Evolutionary conservation across 2,329 filamentous ascomycete genomes (phyloP).

Genomic region (Myrmaecium sp.): DNA sequence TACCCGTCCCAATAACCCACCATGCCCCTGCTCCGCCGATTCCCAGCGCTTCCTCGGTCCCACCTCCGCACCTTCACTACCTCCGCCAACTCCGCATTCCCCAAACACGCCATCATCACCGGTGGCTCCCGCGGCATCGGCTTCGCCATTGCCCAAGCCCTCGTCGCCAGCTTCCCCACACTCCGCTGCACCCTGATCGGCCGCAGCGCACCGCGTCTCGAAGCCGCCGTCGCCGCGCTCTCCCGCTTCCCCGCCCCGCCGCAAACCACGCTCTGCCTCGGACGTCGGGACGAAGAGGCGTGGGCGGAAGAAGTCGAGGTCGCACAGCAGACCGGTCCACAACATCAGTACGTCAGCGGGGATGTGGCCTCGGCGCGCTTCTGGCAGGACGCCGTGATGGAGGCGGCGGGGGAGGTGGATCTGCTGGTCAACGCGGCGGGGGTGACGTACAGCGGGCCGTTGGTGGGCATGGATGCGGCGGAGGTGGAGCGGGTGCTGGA

Average conservation of each 20-base stretch:
- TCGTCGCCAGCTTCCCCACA: slow-evolving; percentile 13
- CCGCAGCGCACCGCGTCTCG: slow-evolving; percentile 11
- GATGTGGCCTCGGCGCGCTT: slow-evolving; percentile 11
- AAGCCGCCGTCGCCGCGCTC: slow-evolving; percentile 11
- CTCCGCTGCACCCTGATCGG: slow-evolving; percentile 16
- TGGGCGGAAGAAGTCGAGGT: too few species aligned
- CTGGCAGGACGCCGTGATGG: slow-evolving; percentile 8
- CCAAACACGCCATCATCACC: slow-evolving; percentile 21
- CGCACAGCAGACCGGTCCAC: too few species aligned
- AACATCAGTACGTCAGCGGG: slow-evolving; percentile 13
- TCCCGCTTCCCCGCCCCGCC: slow-evolving; percentile 4
- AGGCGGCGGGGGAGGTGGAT: slow-evolving; percentile 7
- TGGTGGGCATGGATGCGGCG: slow-evolving; percentile 36
- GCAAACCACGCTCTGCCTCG: background rate
- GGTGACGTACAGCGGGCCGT: slow-evolving; percentile 45
- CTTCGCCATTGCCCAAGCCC: slow-evolving; percentile 17
- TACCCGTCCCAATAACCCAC: too few species aligned
- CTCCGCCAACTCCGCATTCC: too few species aligned
- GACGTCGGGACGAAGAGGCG: too few species aligned
- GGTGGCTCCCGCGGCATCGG: slow-evolving; percentile 23
- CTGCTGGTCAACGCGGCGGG: slow-evolving; percentile 71
- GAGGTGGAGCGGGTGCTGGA: slow-evolving; percentile 42
- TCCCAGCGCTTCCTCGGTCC: too few species aligned
- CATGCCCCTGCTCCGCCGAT: too few species aligned
- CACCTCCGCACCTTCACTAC: too few species aligned